Evolutionary conservation across 441 rosid species (phyloP).

Genomic region (Populus trichocarpa): DNA sequence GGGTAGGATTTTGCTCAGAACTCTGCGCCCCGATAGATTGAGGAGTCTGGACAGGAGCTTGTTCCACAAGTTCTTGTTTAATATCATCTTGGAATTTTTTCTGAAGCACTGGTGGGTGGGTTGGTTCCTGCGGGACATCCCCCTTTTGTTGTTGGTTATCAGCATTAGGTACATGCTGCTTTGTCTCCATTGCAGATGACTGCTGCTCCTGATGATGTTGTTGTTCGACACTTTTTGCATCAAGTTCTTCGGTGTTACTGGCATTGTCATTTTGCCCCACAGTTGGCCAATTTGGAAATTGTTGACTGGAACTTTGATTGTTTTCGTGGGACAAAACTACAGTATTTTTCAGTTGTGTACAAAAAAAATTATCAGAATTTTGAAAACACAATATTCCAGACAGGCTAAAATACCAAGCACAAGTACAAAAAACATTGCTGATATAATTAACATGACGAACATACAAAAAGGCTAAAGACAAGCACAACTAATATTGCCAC

Average conservation of each 20-base stretch:
- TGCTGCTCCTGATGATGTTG: slow-evolving; percentile 57
- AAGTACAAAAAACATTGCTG: not conserved
- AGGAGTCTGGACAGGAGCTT: slow-evolving; percentile 42
- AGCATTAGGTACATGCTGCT: slow-evolving; percentile 37
- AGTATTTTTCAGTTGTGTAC: slow-evolving; percentile 9
- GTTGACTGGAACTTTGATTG: slow-evolving; percentile 40
- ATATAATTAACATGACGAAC: not conserved
- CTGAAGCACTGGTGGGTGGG: slow-evolving; percentile 36
- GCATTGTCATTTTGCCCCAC: slow-evolving; percentile 42
- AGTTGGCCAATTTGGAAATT: slow-evolving; percentile 50
- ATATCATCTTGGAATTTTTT: slow-evolving; percentile 49
- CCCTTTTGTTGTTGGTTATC: slow-evolving; percentile 45
- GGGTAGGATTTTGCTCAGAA: slow-evolving; percentile 44
- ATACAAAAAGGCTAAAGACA: not conserved
- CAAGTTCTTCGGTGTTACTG: slow-evolving; percentile 41
- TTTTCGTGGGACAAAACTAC: slow-evolving; percentile 39
- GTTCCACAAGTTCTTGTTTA: slow-evolving; percentile 42
- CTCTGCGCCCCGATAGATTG: slow-evolving; percentile 44
- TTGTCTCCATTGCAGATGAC: slow-evolving; percentile 31
- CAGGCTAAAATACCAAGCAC: not conserved
- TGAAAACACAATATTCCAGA: not conserved
- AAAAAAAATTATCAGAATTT: not conserved
- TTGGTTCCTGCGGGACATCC: slow-evolving; percentile 33
- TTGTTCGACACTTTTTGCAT: slow-evolving; percentile 38
- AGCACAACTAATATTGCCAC: not conserved